phyloP scores from a whole-genome alignment of 164 flowering plant genomes.

The Aristolochia contorta region DNA sequence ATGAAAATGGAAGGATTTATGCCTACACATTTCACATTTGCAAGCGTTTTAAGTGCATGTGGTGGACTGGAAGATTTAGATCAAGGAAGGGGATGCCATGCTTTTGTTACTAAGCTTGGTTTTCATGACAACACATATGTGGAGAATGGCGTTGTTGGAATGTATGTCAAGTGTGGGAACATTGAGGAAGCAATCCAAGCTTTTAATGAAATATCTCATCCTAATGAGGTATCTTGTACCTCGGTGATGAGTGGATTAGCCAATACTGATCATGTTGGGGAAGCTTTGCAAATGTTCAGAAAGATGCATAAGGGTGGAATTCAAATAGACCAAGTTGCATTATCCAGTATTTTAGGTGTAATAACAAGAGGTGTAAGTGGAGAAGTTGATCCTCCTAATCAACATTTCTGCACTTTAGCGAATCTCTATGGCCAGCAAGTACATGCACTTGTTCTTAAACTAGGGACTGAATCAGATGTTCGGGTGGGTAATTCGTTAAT shows the following conservation, averaged over 20 bases:
- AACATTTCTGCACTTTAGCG: conserved; percentile 7
- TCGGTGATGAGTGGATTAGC: conserved; percentile 62
- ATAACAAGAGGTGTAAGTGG: conserved; percentile 32
- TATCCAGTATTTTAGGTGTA: conserved; percentile 61
- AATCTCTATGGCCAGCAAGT: conserved; percentile 34
- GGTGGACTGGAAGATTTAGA: conserved; percentile 30
- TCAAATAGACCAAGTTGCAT: conserved; percentile 46
- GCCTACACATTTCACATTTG: conserved; percentile 58
- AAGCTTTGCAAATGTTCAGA: conserved; percentile 54
- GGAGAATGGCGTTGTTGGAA: conserved; percentile 57
- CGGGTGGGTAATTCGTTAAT: conserved; percentile 10
- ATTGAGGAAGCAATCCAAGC: conserved; percentile 37
- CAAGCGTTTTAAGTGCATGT: conserved; percentile 70
- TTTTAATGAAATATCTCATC: conserved; percentile 40
- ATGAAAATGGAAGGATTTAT: conserved; percentile 47
- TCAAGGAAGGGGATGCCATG: conserved; percentile 51
- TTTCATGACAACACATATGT: conserved; percentile 52
- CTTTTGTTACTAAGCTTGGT: conserved; percentile 51
- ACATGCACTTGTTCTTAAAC: conserved; percentile 43
- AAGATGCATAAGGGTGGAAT: conserved; percentile 45
- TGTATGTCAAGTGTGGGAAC: conserved; percentile 66
- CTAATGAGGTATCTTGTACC: conserved; percentile 74
- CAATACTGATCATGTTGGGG: conserved; percentile 32
- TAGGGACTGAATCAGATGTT: conserved; percentile 31
- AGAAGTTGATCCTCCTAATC: conserved; percentile 13